phyloP scores from a whole-genome alignment of 192 early-diverging fungal species.

The Mortierella hygrophila region DNA sequence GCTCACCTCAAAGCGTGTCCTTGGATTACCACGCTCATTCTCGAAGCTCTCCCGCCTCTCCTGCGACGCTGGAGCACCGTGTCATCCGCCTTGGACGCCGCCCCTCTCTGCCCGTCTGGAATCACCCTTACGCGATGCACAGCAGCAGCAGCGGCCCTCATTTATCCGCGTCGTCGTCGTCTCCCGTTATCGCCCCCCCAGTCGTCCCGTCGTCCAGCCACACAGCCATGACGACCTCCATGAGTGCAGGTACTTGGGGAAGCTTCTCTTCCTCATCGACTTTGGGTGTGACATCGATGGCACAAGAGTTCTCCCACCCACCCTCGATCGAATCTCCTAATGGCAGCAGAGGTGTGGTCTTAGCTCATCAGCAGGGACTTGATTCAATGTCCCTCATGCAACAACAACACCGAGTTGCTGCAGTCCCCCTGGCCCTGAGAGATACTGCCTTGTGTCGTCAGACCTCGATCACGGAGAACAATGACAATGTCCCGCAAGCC shows the following conservation, averaged over 20 bases:
- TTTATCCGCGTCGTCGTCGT: background rate
- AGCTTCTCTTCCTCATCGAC: background rate
- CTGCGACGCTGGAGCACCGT: background rate
- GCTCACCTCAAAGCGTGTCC: background rate
- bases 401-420: background rate
- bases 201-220: background rate
- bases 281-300: background rate
- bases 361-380: slow-evolving; percentile 9
- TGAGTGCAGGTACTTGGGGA: background rate
- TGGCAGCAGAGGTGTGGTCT: background rate
- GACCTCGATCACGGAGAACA: background rate
- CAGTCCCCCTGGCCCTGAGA: background rate
- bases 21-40: background rate
- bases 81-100: background rate
- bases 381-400: background rate
- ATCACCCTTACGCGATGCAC: slow-evolving; percentile 6
- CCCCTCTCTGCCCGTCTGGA: slow-evolving; percentile 1
- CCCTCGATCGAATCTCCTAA: background rate
- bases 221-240: background rate
- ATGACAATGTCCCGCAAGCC: background rate
- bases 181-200: background rate
- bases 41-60: slow-evolving; percentile 5
- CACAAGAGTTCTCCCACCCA: background rate
- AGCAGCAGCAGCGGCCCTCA: background rate
- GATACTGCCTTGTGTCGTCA: background rate